Evolutionary conservation across 805 yeast genomes (phyloP).

Genomic region (Candida chauliodis): DNA sequence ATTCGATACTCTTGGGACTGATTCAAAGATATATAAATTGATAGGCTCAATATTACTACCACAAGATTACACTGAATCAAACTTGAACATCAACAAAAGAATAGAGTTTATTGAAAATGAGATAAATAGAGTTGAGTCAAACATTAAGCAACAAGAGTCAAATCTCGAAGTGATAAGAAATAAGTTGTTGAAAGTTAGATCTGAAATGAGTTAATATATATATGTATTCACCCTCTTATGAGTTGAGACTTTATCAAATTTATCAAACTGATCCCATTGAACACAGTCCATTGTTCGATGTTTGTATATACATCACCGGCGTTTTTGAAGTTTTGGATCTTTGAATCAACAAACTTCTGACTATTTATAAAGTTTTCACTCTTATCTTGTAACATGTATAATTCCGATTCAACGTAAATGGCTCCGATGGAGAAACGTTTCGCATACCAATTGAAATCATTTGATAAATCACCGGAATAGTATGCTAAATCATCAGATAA

Average conservation of each 20-base stretch:
- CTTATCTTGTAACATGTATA: conserved; percentile 75
- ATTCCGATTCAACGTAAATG: conserved; percentile 70
- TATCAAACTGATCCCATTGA: conserved; percentile 58
- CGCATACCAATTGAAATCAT: conserved; percentile 91
- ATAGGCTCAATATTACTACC: conserved; percentile 92
- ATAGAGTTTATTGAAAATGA: conserved; percentile 82
- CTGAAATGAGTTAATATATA: conserved; percentile 5
- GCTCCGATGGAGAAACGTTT: conserved; percentile 70
- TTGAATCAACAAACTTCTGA: conserved; percentile 56
- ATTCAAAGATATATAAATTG: conserved; percentile 77
- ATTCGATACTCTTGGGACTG: conserved; percentile 60
- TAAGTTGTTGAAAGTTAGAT: conserved; percentile 46
- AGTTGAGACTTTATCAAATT: conserved; percentile 73
- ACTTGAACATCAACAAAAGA: conserved; percentile 79
- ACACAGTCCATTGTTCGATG: conserved; percentile 73
- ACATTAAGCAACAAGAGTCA: conserved; percentile 46
- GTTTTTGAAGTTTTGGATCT: conserved; percentile 49
- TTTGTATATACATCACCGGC: conserved; percentile 61
- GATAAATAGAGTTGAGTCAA: conserved; percentile 68
- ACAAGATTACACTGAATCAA: conserved; percentile 81
- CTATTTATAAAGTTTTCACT: conserved; percentile 58
- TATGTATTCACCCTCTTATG: conserved; percentile 48
- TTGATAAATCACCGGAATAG: conserved; percentile 73
- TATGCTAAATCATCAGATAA: conserved; percentile 81
- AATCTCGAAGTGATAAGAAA: conserved; percentile 59